A percentile compares a stretch with the other conserved stretches of the same genome.
Evolutionary conservation across 1,139 yeast genomes (phyloP).

Genomic region (Scheffersomyces quercinus): DNA sequence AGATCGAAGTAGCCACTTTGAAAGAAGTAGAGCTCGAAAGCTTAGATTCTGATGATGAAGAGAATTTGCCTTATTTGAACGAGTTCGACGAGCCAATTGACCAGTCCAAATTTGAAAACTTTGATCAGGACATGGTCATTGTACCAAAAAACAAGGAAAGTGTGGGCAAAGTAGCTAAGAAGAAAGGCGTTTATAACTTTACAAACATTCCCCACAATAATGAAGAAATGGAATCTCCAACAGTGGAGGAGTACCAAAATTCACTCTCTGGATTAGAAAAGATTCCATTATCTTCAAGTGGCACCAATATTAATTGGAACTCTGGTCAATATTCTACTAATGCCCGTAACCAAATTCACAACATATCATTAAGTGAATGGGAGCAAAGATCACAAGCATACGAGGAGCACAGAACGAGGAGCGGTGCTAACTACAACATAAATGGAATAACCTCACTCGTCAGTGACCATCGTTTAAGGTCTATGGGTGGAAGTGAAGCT

Average conservation of each 20-base stretch:
- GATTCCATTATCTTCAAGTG: slow-evolving; percentile 25
- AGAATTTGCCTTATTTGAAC: slow-evolving; percentile 21
- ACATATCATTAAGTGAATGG: slow-evolving; percentile 36
- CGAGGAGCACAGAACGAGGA: slow-evolving; percentile 23
- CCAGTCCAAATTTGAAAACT: slow-evolving; percentile 21
- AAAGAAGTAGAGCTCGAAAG: neutral
- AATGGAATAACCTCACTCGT: slow-evolving; percentile 16
- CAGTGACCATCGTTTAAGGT: slow-evolving; percentile 11
- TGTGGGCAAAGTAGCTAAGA: neutral
- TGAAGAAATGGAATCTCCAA: neutral
- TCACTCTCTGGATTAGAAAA: slow-evolving; percentile 31
- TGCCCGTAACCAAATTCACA: slow-evolving; percentile 10
- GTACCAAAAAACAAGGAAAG: neutral
- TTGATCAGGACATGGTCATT: slow-evolving; percentile 24
- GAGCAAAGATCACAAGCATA: slow-evolving; percentile 25
- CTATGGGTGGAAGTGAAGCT: neutral
- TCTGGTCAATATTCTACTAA: neutral
- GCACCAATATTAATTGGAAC: slow-evolving; percentile 13
- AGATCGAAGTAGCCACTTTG: slow-evolving; percentile 4
- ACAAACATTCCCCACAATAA: too few species aligned
- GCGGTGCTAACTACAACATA: slow-evolving; percentile 19
- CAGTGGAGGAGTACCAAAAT: slow-evolving; percentile 10
- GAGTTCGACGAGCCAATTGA: slow-evolving; percentile 28
- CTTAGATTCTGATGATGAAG: slow-evolving; percentile 10
- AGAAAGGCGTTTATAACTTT: slow-evolving; percentile 4